phyloP scores from a whole-genome alignment of 768 basidiomycete species.

The Ramaria sp. region DNA sequence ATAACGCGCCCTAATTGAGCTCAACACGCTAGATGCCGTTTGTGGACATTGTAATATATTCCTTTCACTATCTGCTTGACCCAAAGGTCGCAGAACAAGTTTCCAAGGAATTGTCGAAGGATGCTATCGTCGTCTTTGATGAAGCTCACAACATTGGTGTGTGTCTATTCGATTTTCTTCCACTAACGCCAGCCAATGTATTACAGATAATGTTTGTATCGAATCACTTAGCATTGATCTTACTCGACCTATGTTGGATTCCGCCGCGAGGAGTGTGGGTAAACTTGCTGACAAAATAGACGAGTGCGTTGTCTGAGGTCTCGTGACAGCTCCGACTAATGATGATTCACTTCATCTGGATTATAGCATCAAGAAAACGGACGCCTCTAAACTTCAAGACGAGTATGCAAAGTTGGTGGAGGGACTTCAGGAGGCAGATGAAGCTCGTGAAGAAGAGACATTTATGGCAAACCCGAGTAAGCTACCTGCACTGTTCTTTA shows the following conservation, averaged over 20 bases:
- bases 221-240: constrained; percentile 96
- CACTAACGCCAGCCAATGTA: neutral
- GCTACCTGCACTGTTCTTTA: constrained; percentile 11
- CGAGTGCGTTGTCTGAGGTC: constrained; percentile 46
- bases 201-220: constrained; percentile 91
- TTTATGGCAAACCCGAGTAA: constrained; percentile 86
- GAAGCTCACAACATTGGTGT: constrained; percentile 98
- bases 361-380: constrained; percentile 81
- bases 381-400: constrained; percentile 89
- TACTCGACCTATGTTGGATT: constrained; percentile 95
- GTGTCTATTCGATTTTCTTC: constrained; percentile 12
- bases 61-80: constrained; percentile 96
- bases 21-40: constrained; percentile 70
- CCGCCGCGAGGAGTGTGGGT: constrained; percentile 78
- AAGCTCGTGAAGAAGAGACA: constrained; percentile 54
- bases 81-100: constrained; percentile 99
- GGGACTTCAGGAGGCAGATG: constrained; percentile 77
- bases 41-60: constrained; percentile 94
- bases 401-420: constrained; percentile 95
- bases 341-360: neutral
- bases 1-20: neutral
- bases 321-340: neutral
- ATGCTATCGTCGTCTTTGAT: constrained; percentile 97
- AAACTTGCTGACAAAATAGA: constrained; percentile 88
- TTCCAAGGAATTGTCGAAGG: constrained; percentile 94